Evolutionary conservation across 208 protist genomes (phyloP), one percentile per base, ranked within the genome.

Genomic region (Trypanosoma scelopori): DNA sequence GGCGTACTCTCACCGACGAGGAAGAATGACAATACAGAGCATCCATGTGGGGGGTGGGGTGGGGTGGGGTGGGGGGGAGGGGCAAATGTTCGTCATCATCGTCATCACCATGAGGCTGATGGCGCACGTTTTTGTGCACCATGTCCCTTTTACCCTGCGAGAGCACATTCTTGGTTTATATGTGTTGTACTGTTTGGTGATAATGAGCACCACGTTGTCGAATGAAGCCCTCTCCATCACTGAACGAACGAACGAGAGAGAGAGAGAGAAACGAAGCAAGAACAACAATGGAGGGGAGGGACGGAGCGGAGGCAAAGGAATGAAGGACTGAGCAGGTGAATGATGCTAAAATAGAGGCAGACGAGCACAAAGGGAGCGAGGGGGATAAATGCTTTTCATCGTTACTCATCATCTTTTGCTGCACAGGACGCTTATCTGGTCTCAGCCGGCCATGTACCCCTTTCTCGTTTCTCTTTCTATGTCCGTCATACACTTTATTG

Each of bases 211-310:
- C 9, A 37, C 5, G 32, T 37, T 11, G 32, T 9, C 5, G 32
- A 37, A 37, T 9, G 32, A 9, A 3, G 32, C 32, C 32, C 9
- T 37, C 9, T 4, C 20, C 25, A n/a, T 55, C 13, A 27, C n/a
- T 57, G 57, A 62, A 5, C 27, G 28, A 71, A 59, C 23, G 56
- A 66, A 61, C 37, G 53, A 55, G 39, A 22, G 45, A 43, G 56
- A 66, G 55, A 53, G 53, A 55, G 39, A 22, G 45, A 20, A 53
- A 65, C 9, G 23, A n/a, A 42, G 11, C n/a, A 5, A 3, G 3
- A 27, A 13, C n/a, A 30, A 65, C 3, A 43, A 42, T 12, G 27
- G 13, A 1, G 16, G 4, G 23, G 15, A 53, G 45, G 23, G 45
- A 27, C 3, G 16, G 11, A 23, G 6, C n/a, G 28, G 32, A 65